These are phyloP conservation scores for cucumber (Cucumis sativus) DNA, from an alignment of 306 rosid genomes.

Conservation along the genomic window Cucumber_9930_V3 NC_026655.2:24003501-24004000, in stretches of 20 bases:
- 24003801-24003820: conserved; percentile 30
- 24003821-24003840: conserved; percentile 19
- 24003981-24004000: neutral
- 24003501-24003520: conserved; percentile 22
- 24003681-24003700: neutral
- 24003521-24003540: conserved; percentile 33
- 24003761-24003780: conserved; percentile 30
- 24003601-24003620: conserved; percentile 24
- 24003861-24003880: neutral
- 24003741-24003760: conserved; percentile 9
- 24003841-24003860: conserved; percentile 46
- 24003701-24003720: conserved; percentile 21
- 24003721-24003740: conserved; percentile 29
- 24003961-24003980: neutral
- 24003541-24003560: conserved; percentile 75
- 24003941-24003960: neutral
- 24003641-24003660: neutral
- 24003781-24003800: conserved; percentile 31
- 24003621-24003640: conserved; percentile 19
- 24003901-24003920: neutral
- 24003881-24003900: neutral
- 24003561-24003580: conserved; percentile 4
- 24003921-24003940: neutral
- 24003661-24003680: conserved; percentile 41
- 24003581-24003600: conserved; percentile 11